Evolutionary conservation across 768 basidiomycete species (phyloP), one percentile per base, ranked within the genome.

Genomic region (Fomitopsis pulvina): DNA sequence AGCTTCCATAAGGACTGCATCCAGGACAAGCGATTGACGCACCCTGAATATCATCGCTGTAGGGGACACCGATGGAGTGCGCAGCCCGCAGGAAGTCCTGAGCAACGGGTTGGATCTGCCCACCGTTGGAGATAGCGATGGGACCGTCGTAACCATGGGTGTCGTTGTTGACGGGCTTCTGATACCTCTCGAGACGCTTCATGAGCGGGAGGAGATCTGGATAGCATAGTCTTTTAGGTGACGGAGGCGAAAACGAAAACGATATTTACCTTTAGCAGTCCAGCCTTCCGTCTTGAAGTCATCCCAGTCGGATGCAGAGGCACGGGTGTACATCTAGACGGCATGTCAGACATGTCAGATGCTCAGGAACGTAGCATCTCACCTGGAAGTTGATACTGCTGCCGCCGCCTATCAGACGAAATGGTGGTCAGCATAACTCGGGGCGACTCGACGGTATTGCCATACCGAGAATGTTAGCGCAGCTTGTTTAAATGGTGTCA

Each of bases 101-200:
- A 16, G 81, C 83, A 40, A 85, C 71, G 4, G 74, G 71, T 7
- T 74, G 80, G 54, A 83, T 73, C 20, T 78, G 74, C 47, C 83
- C 82, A 56, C 84, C 83, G 53, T 85, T 83, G 55, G 77, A 79
- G 62, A 85, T 84, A 12, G 81, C 81, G 48, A 87, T 82, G n/a
- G 84, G 83, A 3, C 84, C 84, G 50, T 81, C 76, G 54, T 84
- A 84, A 37, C 83, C 84, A 62, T 85, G 83, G 2, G 75, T 79
- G 51, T 80, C 68, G 62, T 79, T 84, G 68, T 83, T 83, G 22
- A 63, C 65, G 1, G 84, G 82, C 67, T 84, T 84, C 72, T 85
- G 84, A 63, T 87, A 85, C 69, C 85, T 83, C 74, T 86, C 83
- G 48, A 85, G 69, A 45, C 83, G 70, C 67, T 85, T 85, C 84